Conservation (phyloP, 1,139 yeast genomes). For the Blastobotrys proliferans region DNA sequence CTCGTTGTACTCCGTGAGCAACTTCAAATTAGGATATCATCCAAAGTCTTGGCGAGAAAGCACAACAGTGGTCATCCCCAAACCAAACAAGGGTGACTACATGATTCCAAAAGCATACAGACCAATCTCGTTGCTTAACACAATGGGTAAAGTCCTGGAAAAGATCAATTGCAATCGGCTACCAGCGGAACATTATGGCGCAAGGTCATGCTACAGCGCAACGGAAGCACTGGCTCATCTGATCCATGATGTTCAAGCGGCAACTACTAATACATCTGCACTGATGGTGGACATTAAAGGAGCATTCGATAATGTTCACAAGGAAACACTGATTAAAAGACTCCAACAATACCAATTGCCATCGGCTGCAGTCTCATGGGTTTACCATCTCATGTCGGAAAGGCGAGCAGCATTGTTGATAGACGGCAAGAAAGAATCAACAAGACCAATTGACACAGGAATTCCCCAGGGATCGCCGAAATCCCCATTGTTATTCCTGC, state of each 20-base stretch:
- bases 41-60: neutral
- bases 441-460: conserved; percentile 11
- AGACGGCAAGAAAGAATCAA: conserved; percentile 6
- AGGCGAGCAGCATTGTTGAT: conserved; percentile 5
- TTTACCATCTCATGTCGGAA: conserved; percentile 8
- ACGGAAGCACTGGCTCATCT: no score
- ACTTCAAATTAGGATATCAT: neutral
- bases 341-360: conserved; percentile 12
- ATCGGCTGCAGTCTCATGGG: conserved; percentile 11
- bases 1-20: no score
- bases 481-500: conserved; percentile 20
- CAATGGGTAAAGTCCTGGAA: conserved; percentile 15
- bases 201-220: neutral
- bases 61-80: conserved; percentile 7
- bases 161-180: conserved; percentile 11
- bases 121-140: conserved; percentile 17
- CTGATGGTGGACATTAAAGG: conserved; percentile 10
- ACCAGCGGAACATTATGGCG: neutral
- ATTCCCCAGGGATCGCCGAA: conserved; percentile 24
- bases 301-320: conserved; percentile 19
- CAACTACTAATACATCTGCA: no score
- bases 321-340: conserved; percentile 11
- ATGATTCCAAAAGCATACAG: conserved; percentile 9
- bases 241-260: no score
- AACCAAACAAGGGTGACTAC: conserved; percentile 10